phyloP scores from a whole-genome alignment of 225 moss, liverwort and hornwort genomes.

The Takakia lepidozioides region DNA sequence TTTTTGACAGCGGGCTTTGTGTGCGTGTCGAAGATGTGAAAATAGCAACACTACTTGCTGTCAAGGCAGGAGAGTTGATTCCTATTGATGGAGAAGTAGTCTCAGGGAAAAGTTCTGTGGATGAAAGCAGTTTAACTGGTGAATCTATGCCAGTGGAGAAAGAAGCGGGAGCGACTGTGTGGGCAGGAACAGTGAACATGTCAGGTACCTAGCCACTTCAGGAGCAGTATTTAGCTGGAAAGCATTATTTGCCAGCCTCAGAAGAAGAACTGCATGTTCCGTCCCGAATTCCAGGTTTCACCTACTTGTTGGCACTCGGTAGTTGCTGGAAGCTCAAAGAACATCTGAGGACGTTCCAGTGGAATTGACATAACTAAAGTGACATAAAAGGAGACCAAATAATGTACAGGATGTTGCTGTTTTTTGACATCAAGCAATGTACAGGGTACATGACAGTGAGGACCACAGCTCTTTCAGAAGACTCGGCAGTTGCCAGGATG shows the following conservation, averaged over 20 bases:
- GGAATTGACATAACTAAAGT: no score
- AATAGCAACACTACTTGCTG: conserved; percentile 72
- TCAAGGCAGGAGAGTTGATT: conserved; percentile 82
- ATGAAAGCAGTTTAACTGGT: conserved; percentile 95
- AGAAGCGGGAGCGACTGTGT: conserved; percentile 52
- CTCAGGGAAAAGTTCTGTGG: conserved; percentile 80
- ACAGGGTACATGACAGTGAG: conserved; percentile 72
- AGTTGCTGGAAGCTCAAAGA: no score
- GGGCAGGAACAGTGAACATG: conserved; percentile 89
- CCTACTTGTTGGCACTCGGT: no score
- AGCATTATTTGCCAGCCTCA: no score
- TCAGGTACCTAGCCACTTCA: no score
- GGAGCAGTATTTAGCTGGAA: no score
- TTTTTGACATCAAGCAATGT: no score
- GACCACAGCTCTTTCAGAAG: conserved; percentile 77
- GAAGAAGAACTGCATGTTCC: no score
- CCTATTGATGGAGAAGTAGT: conserved; percentile 91
- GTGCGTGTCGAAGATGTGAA: conserved; percentile 79
- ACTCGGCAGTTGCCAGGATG: conserved; percentile 94
- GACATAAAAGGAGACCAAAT: no score
- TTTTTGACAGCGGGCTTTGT: conserved; percentile 49
- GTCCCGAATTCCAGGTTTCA: no score
- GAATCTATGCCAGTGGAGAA: conserved; percentile 90
- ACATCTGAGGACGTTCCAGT: no score
- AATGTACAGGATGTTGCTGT: no score